Base-by-base conservation (phyloP, 75 land plant species). In the Cupressus sempervirens region DNA sequence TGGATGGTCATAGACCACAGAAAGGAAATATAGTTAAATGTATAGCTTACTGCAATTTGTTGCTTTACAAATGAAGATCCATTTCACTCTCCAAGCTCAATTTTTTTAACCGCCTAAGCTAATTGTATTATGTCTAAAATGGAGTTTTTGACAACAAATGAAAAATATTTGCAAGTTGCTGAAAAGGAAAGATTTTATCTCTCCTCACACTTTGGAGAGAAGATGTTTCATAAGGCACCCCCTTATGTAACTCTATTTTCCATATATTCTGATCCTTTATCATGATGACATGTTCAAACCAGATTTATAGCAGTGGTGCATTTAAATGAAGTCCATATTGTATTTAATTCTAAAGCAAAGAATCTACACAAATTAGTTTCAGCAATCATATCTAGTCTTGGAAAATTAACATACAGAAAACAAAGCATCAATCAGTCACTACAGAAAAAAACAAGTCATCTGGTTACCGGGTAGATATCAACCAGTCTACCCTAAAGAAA, bases 341-440 rank as follows among this genome's bases (percentile, higher is more conserved):
- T 9, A 45, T 79, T 30, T 26, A 1, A 10, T 20, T 77, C 36
- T 77, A 79, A 9, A n/a, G 30, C 81, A n/a, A 40, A 10, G 14
- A 79, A 41, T 48, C 29, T 45, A 41, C 48, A n/a, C 15, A 79
- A 23, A 45, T 29, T 79, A 45, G 48, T 43, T 79, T 79, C 81
- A 41, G 46, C 32, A 30, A 30, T 81, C 35, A 16, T 23, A 30
- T 74, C 84, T 34, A 82, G n/a, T 29, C 58, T 29, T 85, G 30
- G 73, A 79, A 62, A 84, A 18, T 34, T 85, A 32, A 29, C 12
- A 82, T 45, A 83, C 16, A 34, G 56, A 23, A 38, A 85, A 77
- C 30, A 36, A 15, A 14, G 32, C 85, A 85, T 74, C 83, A 4
- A 40, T 20, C 18, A 32, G 54, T 81, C 81, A 11, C 43, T 41